A percentile compares a stretch with the other conserved stretches of the same genome.
Evolutionary conservation across 176 grass and related monocot species (phyloP).

Genomic region (Pontederia paniculata): DNA sequence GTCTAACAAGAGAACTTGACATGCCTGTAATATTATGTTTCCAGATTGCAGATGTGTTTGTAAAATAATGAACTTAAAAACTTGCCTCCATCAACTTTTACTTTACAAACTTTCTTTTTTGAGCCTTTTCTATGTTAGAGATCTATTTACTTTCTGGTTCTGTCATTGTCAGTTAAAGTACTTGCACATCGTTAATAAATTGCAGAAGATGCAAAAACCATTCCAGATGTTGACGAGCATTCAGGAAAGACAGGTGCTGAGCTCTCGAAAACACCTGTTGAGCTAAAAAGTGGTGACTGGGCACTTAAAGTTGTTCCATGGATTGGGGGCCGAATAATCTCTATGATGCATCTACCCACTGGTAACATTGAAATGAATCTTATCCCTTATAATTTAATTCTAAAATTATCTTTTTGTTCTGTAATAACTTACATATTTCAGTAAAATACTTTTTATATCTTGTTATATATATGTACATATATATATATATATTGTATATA

Average conservation of each 20-base stretch:
- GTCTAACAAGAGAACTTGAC: too few relatives aligned
- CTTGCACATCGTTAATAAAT: background rate
- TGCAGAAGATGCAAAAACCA: constrained; percentile 51
- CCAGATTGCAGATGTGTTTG: too few relatives aligned
- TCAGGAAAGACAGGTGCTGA: constrained; percentile 47
- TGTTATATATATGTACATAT: too few relatives aligned
- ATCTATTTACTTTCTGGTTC: background rate
- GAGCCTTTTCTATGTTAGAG: background rate
- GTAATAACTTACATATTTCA: background rate
- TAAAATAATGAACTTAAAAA: too few relatives aligned
- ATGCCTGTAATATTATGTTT: too few relatives aligned
- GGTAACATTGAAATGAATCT: constrained; percentile 33
- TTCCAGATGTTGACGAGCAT: constrained; percentile 51
- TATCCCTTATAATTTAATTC: background rate
- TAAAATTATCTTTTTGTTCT: constrained; percentile 1
- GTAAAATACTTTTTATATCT: background rate
- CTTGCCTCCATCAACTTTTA: too few relatives aligned
- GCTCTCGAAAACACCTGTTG: constrained; percentile 74
- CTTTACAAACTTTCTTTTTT: background rate
- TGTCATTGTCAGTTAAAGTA: background rate
- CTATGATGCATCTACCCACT: constrained; percentile 78
- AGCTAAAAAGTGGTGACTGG: constrained; percentile 85
- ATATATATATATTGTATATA: too few relatives aligned
- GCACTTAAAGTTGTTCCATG: constrained; percentile 74
- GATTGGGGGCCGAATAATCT: constrained; percentile 88